Base-by-base conservation (phyloP, 169 alveolate genomes). In the Condylostoma magnum region DNA sequence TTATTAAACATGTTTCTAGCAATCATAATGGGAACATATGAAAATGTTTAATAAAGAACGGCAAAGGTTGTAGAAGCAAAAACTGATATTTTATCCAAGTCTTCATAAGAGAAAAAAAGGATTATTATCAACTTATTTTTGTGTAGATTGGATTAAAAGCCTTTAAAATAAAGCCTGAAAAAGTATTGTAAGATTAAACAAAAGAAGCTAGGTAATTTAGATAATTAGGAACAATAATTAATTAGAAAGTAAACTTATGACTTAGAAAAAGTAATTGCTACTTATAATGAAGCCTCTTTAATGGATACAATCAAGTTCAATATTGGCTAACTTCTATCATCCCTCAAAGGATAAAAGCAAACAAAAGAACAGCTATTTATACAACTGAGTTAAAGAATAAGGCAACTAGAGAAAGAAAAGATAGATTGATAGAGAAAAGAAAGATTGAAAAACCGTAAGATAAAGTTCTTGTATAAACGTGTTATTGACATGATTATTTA, bases 41-140 rank as follows among this genome's bases (percentile, higher is more conserved):
- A 41, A 30, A 41, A 47, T 2, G 31, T 78, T 4, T 48, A 69
- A 22, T 31, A 50, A 0, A 68, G 68, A 41, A 53, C 55, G 28
- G 66, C 46, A 22, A 43, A 69, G 1, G 68, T 55, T 1, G 15
- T 76, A 2, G 69, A 36, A 57, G 84, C 84, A 4, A 77, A 37
- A 60, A 76, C 84, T 3, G 60, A 57, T 31, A 68, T 77, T 25
- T 36, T 69, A 10, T 20, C 50, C 4, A 37, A 54, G 44, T 70
- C 57, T 8, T 27, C 55, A 44, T 22, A 55, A 28, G 69, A 28
- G 18, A 48, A 34, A 22, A 22, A 38, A 6, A 44, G 60, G 41
- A 77, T 56, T 54, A 44, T 76, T 53, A 22, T 77, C 18, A 58
- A 58, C 31, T 38, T 77, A 6, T 12, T 77, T 2, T 22, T 57